Evolutionary conservation across 768 basidiomycete genomes (phyloP), one percentile per base, ranked within the genome.

Genomic region (Suillus luteus): DNA sequence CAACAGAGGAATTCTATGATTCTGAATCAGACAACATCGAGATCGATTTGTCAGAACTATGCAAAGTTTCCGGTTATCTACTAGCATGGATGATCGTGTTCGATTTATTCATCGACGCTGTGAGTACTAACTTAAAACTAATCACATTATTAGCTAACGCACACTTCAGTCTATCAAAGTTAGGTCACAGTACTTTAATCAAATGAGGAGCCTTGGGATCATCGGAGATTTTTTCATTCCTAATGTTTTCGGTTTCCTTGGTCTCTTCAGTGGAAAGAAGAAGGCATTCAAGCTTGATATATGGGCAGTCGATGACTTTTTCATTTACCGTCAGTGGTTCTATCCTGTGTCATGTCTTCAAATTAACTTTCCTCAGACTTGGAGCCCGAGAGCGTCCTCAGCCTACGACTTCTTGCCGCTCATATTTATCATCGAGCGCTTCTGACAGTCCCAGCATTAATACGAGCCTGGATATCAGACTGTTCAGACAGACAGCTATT

Each of bases 341-440:
- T 40, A 4, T 31, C 46, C 37, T 37, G 0, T 44, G 65, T 24
- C 33, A 33, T 27, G 27, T 24, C 55, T 60, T 22, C 61, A 64
- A 24, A 65, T 22, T 51, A 12, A 58, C 59, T n/a, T 43, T 62
- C 59, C 12, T 31, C 67, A 92, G 90, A 84, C 27, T 89, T 87
- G 58, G 84, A 90, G 67, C 75, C 84, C 0, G 83, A 80, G 11
- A 78, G 80, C 6, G 63, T 78, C 0, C 75, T 86, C 63, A 82
- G 85, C 65, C 76, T 89, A 44, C 83, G 81, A 10, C 79, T 96
- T 5, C 78, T 98, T 7, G 87, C 92, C 4, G 93, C 93, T 0
- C 93, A 98, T 67, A 80, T 96, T 15, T 97, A 92, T 76, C 95
- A 96, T 73, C 91, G 93, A 33, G 85, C 94, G 1, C 83, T 99